A percentile compares a stretch with the other conserved stretches of the same genome.
Conservation (phyloP, 2,329 filamentous ascomycete species). For the Pezicula rhizophila region DNA sequence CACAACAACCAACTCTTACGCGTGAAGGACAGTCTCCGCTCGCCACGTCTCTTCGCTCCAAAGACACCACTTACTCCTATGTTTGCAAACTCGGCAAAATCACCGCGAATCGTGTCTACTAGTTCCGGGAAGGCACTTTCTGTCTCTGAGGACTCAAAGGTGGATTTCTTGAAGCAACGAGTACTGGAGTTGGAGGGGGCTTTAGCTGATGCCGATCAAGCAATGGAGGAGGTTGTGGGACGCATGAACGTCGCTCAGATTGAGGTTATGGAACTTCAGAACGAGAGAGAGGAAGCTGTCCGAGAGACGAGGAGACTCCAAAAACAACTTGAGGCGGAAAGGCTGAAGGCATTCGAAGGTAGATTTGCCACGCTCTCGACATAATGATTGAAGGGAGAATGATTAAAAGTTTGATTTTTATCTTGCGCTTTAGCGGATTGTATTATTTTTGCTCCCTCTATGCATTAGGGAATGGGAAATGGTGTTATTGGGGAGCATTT, state of each 20-base stretch:
- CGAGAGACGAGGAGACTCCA: constrained; percentile 66
- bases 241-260: constrained; percentile 80
- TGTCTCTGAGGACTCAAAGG: constrained; percentile 66
- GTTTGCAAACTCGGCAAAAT: constrained; percentile 43
- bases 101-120: constrained; percentile 46
- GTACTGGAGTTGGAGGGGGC: constrained; percentile 83
- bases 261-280: constrained; percentile 73
- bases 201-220: constrained; percentile 65
- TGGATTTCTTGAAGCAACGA: constrained; percentile 68
- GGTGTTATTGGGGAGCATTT: too few relatives aligned
- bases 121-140: constrained; percentile 50
- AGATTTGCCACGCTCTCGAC: constrained; percentile 22
- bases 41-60: constrained; percentile 46
- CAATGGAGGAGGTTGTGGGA: constrained; percentile 79
- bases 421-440: background rate
- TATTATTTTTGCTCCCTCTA: background rate
- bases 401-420: background rate
- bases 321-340: constrained; percentile 49
- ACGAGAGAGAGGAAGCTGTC: constrained; percentile 68
- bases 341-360: constrained; percentile 21
- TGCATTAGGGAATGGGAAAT: too few relatives aligned
- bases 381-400: constrained; percentile 4
- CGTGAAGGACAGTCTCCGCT: constrained; percentile 50
- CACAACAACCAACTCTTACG: constrained; percentile 73
- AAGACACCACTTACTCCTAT: constrained; percentile 58